These are phyloP conservation scores for Pichiaceae sp. DNA, from an alignment of 1,139 yeast species.

Conservation along the genomic window DNA sequence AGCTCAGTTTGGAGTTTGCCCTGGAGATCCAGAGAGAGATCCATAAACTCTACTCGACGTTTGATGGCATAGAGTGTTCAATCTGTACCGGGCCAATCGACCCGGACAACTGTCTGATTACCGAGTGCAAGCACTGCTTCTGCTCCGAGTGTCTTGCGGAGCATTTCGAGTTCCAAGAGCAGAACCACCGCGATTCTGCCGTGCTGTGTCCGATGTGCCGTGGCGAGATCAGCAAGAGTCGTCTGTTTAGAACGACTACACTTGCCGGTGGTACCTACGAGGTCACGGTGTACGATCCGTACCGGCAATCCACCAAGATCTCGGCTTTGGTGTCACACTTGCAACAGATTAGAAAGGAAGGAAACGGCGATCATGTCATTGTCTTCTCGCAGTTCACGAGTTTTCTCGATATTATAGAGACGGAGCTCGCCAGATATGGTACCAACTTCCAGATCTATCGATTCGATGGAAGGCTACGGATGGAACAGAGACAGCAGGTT, in stretches of 20 bases:
- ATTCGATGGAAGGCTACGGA: slow-evolving; percentile 74
- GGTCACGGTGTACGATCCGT: slow-evolving; percentile 35
- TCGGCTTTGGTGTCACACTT: slow-evolving; percentile 61
- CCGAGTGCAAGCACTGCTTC: slow-evolving; percentile 77
- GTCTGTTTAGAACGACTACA: slow-evolving; percentile 30
- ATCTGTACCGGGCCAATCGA: slow-evolving; percentile 71
- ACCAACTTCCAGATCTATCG: slow-evolving; percentile 45
- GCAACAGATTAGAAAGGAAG: slow-evolving; percentile 40
- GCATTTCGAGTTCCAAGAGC: slow-evolving; percentile 40
- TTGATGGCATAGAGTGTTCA: slow-evolving; percentile 67
- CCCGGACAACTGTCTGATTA: slow-evolving; percentile 47
- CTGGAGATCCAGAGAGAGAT: slow-evolving; percentile 15
- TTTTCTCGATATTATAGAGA: slow-evolving; percentile 67
- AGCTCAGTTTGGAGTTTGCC: not conserved
- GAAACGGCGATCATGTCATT: slow-evolving; percentile 65
- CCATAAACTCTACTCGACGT: slow-evolving; percentile 24
- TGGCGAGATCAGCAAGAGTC: slow-evolving; percentile 31
- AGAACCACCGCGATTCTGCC: slow-evolving; percentile 6
- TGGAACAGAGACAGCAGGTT: slow-evolving; percentile 58
- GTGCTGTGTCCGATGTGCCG: slow-evolving; percentile 58
- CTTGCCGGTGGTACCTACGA: not conserved
- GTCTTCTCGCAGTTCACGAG: slow-evolving; percentile 90
- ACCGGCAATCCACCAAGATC: slow-evolving; percentile 61
- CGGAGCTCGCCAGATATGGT: slow-evolving; percentile 41
- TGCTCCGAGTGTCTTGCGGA: slow-evolving; percentile 70